Evolutionary conservation across 2,329 filamentous ascomycete species (phyloP).

Genomic region (Bipolaris gigantea): DNA sequence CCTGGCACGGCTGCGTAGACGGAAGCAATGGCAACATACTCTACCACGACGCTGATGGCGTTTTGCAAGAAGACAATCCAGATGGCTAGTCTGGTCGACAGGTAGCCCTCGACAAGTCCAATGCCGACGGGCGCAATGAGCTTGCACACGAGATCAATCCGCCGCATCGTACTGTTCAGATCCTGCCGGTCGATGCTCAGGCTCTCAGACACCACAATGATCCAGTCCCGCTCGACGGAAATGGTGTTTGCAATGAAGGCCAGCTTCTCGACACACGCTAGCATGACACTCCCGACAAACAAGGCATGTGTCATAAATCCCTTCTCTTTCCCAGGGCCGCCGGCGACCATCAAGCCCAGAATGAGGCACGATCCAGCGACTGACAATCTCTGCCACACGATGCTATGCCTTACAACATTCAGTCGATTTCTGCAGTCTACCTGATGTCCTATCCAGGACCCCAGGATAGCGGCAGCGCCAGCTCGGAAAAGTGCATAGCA

Average conservation of each 20-base stretch:
- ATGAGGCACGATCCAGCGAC: slow-evolving; percentile 40
- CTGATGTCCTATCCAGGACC: slow-evolving; percentile 59
- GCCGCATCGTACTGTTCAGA: slow-evolving; percentile 61
- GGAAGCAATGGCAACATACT: slow-evolving; percentile 58
- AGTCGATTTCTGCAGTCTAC: slow-evolving; percentile 59
- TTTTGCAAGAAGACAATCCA: slow-evolving; percentile 56
- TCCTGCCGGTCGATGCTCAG: slow-evolving; percentile 36
- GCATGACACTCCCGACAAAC: slow-evolving; percentile 46
- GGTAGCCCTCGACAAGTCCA: slow-evolving; percentile 52
- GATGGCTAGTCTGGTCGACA: slow-evolving; percentile 56
- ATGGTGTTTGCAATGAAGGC: slow-evolving; percentile 66
- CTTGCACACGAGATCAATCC: slow-evolving; percentile 63
- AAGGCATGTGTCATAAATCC: slow-evolving; percentile 28
- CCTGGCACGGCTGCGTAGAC: slow-evolving; percentile 42
- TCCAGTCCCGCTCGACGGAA: slow-evolving; percentile 72
- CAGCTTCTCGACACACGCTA: slow-evolving; percentile 72
- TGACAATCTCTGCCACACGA: slow-evolving; percentile 43
- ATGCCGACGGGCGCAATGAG: slow-evolving; percentile 58
- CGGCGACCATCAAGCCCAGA: slow-evolving; percentile 23
- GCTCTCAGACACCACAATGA: slow-evolving; percentile 55
- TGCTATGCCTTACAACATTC: slow-evolving; percentile 45
- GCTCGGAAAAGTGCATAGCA: slow-evolving; percentile 68
- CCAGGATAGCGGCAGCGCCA: slow-evolving; percentile 60
- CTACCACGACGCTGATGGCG: slow-evolving; percentile 50
- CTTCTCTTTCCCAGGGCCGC: slow-evolving; percentile 4